Evolutionary conservation across 2,329 filamentous ascomycete species (phyloP), one percentile per base, ranked within the genome.

Genomic region (Fusarium sp.): DNA sequence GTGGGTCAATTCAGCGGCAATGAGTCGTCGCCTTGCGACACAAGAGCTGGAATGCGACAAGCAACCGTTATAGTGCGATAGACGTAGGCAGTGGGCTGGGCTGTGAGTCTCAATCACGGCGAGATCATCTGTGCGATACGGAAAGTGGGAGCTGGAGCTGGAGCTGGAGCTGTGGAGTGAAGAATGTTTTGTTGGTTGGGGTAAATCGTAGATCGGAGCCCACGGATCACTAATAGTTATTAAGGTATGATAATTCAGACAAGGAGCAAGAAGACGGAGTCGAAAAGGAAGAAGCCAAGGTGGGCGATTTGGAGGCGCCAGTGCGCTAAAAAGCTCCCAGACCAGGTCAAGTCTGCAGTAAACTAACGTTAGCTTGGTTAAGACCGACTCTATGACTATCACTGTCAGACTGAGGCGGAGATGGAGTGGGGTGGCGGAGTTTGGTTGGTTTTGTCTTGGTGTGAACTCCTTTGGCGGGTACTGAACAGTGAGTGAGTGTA

Each of bases 391-490:
- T 57, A 70, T 72, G 69, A 70, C 56, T 73, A 53, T 39, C 57
- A 68, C 49, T 47, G 57, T 52, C 57, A 52, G 65, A 68, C 64
- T 68, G 55, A 66, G 47, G 62, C 70, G 70, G 70, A 71, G 61
- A 60, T 63, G 50, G 46, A 54, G 70, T 73, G 70, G 70, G 70
- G 70, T 67, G 70, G 70, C 70, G 70, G 70, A 72, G 70, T 72
- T 53, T 63, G 46, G 31, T 61, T 46, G 61, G 49, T 36, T 62
- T 65, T 62, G 68, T 53, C 38, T 70, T 63, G 70, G 70, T 72
- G 70, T 65, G 70, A 73, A 42, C 57, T 68, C 38, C 63, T 70
- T n/a, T 63, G 59, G 53, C 62, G 57, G 67, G 68, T 60, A 57
- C 42, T 31, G 67, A 44, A 27, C n/a, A 50, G 46, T 22, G 46